Base-by-base conservation (phyloP, 805 yeast genomes). In the Ogataea pini region DNA sequence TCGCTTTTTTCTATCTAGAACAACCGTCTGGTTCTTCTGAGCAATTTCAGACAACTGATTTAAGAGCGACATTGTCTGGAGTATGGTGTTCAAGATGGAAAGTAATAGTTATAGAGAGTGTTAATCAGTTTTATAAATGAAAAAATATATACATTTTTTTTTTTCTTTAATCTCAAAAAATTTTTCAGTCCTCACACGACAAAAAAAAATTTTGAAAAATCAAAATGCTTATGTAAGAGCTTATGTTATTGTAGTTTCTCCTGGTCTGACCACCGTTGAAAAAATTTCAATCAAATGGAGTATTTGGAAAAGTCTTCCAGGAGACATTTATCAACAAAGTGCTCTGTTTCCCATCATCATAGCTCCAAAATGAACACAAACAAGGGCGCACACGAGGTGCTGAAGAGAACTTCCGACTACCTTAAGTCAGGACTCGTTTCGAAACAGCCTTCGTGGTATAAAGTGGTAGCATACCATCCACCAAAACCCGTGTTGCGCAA, bases 371-470 rank as follows among this genome's bases (percentile, higher is more conserved):
- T 82, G 90, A 89, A 83, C 77, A 80, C 85, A 53, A 87, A 85
- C 61, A 85, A 83, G 16, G 75, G 80, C 50, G 96, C 97, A 25
- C 78, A 83, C 25, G 80, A 80, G 54, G 86, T 91, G 3, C 77
- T 91, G 39, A 86, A 86, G 67, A 80, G 90, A 60, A 87, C 96
- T 0, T 84, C 96, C 1, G 83, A 85, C 50, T 83, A 83, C 58
- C 70, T 92, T 54, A 75, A 75, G 58, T 77, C 87, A 0, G 92
- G 95, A 1, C 71, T 85, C n/a, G 74, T 89, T 40, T 73, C 68
- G 27, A 69, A 76, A 27, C 85, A 86, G 60, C 99, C 99, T 1
- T 84, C 84, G 1, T 94, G 98, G 99, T 89, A 77, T 68, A 82
- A 84, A 54, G 92, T 87, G 5, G 89, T 94, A 13, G 87, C 88